Evolutionary conservation across 2,329 filamentous ascomycete species (phyloP), one percentile per base, ranked within the genome.

Genomic region (Talaromyces verruculosus): DNA sequence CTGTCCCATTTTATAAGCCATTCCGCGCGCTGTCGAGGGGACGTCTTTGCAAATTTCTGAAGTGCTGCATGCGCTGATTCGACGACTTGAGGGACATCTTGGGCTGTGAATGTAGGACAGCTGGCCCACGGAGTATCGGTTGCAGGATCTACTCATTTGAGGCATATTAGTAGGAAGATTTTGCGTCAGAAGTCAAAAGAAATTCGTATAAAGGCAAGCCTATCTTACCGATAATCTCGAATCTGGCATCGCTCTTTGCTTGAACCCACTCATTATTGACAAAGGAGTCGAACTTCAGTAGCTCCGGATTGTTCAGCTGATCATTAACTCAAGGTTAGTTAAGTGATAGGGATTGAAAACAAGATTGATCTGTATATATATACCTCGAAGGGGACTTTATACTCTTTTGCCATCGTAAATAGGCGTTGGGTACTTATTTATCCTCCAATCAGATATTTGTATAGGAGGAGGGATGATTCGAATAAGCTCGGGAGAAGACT

Each of bases 1-100:
- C 94, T 88, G 78, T 92, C 92, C 92, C 91, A 96, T 76, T 87
- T 89, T 64, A 91, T 85, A 69, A 96, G 83, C 74, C 94, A 81
- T 77, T 87, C 88, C 61, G 91, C 84, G 67, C 91, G 87, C 80
- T 93, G 86, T 65, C 92, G 89, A 66, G 89, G 90, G 0, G 91
- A 92, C 71, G 85, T 88, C 70, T 85, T 85, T 69, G 87, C 85
- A 81, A 93, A 95, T 35, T 67, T 61, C 10, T 67, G 28, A 37
- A 67, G 65, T n/a, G 84, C 82, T 58, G 87, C 85, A 69, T 67
- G 62, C 5, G 68, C 68, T 35, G 30, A 51, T 15, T 65, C 65
- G 33, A 67, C 68, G 1, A 68, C 66, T 53, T 49, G 61, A 15
- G 67, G 59, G 15, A 66, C 61, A 43, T 70, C 68, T 28, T 68